Evolutionary conservation across 2,329 filamentous ascomycete genomes (phyloP).

Genomic region (Diaporthe velutina): DNA sequence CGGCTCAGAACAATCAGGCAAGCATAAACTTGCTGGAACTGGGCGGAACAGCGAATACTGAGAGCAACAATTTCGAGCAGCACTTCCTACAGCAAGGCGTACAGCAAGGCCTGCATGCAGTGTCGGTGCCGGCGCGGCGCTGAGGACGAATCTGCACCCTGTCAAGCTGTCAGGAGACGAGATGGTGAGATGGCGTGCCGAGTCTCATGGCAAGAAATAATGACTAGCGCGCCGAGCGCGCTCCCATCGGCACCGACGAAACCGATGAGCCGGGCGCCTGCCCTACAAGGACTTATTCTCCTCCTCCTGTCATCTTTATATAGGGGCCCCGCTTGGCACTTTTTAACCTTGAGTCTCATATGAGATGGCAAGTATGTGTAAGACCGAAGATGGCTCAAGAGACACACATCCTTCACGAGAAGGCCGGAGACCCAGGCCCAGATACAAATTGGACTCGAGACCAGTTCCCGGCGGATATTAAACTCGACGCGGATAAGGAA

Average conservation of each 20-base stretch:
- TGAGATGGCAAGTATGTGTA: background rate
- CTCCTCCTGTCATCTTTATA: background rate
- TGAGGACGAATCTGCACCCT: background rate
- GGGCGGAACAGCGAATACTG: too few species aligned
- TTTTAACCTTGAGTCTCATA: background rate
- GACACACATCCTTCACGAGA: background rate
- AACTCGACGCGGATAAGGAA: background rate
- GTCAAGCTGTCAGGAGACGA: conserved; percentile 1
- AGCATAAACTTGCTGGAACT: background rate
- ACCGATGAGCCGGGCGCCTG: background rate
- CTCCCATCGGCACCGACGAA: background rate
- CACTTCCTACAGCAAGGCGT: too few species aligned
- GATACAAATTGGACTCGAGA: background rate
- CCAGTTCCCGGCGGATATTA: background rate
- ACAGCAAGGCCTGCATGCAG: background rate
- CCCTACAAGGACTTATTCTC: background rate
- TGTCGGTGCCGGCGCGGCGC: conserved; percentile 2
- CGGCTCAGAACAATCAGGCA: background rate
- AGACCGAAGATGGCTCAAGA: background rate
- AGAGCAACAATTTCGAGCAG: background rate
- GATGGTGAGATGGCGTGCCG: background rate
- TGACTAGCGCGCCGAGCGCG: conserved; percentile 29
- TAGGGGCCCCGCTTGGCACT: background rate
- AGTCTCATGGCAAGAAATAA: background rate
- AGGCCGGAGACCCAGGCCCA: background rate